Conservation (phyloP, 2,329 filamentous ascomycete species). For the Dactylellina parvicollis region DNA sequence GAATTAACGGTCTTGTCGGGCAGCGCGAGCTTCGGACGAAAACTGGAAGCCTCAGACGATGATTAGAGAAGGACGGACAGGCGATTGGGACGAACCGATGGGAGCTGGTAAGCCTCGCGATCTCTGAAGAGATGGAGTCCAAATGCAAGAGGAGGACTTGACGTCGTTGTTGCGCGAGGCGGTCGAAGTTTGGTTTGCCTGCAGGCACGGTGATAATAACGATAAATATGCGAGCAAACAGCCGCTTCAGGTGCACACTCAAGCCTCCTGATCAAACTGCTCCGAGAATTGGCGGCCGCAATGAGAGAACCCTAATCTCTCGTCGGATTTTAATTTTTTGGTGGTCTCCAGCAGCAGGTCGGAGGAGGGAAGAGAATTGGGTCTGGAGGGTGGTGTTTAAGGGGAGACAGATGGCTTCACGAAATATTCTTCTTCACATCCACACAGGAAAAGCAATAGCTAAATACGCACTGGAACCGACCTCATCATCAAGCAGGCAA, state of each 20-base stretch:
- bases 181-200: constrained; percentile 18
- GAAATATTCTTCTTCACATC: constrained; percentile 27
- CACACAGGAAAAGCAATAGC: constrained; percentile 31
- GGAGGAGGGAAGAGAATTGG: constrained; percentile 11
- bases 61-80: neutral
- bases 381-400: constrained; percentile 10
- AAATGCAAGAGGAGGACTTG: constrained; percentile 8
- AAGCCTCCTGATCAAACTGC: constrained; percentile 24
- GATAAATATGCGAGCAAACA: constrained; percentile 50
- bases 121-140: neutral
- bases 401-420: neutral
- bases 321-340: neutral
- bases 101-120: constrained; percentile 8
- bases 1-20: constrained; percentile 22
- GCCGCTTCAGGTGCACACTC: constrained; percentile 28
- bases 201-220: constrained; percentile 27
- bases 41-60: constrained; percentile 1
- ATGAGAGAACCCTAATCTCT: neutral
- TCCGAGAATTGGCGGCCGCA: constrained; percentile 41
- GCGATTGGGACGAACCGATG: neutral
- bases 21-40: neutral
- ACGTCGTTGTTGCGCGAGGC: constrained; percentile 38
- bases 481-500: constrained; percentile 13
- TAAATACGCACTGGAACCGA: constrained; percentile 42
- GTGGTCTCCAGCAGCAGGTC: constrained; percentile 12